A percentile compares a stretch with the other conserved stretches of the same genome.
phyloP scores from a whole-genome alignment of 768 basidiomycete genomes.

The Leucogyrophana mollusca region DNA sequence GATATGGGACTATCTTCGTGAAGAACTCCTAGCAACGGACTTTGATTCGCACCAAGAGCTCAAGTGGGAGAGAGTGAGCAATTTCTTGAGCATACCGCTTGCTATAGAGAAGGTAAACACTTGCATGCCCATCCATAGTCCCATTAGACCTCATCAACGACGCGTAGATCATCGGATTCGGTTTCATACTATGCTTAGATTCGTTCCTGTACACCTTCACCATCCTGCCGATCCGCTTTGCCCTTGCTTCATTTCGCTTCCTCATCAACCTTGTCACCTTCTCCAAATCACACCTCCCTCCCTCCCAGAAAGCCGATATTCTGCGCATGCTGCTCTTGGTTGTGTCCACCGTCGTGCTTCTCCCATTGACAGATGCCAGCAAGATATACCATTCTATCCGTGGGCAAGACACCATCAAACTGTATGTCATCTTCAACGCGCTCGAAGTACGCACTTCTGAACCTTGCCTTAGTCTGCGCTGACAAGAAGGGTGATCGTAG shows the following conservation, averaged over 20 bases:
- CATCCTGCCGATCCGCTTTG: slow-evolving; percentile 88
- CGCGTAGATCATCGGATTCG: slow-evolving; percentile 82
- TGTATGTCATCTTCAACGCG: slow-evolving; percentile 99
- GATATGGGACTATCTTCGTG: slow-evolving; percentile 88
- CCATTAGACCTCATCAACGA: slow-evolving; percentile 6
- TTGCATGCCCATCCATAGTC: not conserved
- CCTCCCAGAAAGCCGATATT: slow-evolving; percentile 91
- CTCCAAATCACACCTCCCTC: slow-evolving; percentile 61
- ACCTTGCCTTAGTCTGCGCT: not conserved
- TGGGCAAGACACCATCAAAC: slow-evolving; percentile 97
- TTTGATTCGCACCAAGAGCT: slow-evolving; percentile 92
- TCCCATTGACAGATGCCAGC: slow-evolving; percentile 88
- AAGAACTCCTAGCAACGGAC: slow-evolving; percentile 89
- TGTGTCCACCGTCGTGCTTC: slow-evolving; percentile 69
- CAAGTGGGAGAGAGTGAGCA: slow-evolving; percentile 95
- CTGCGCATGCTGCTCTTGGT: slow-evolving; percentile 77
- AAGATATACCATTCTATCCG: slow-evolving; percentile 98
- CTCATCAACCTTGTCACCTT: slow-evolving; percentile 47
- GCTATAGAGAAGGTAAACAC: slow-evolving; percentile 87
- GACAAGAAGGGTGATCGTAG: slow-evolving; percentile 37
- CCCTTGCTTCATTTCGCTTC: slow-evolving; percentile 60
- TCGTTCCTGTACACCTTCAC: slow-evolving; percentile 98
- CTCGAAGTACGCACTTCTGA: slow-evolving; percentile 70
- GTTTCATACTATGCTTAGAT: slow-evolving; percentile 91
- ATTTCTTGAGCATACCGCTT: slow-evolving; percentile 89